Base-by-base conservation (phyloP, 2,329 filamentous ascomycete species). In the Penicillium sp. region DNA sequence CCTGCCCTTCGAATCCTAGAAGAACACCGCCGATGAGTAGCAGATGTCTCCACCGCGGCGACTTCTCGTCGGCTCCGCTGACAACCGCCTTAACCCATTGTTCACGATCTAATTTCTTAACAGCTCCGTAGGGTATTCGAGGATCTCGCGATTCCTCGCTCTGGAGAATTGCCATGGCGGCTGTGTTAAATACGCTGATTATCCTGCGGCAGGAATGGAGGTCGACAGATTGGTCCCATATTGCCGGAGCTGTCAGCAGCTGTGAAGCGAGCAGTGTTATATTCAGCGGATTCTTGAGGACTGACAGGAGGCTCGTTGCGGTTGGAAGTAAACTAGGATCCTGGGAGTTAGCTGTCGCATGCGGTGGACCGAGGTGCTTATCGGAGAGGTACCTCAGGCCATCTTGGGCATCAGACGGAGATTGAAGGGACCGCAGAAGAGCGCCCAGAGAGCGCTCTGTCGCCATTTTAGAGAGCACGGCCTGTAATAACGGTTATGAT, bases 11-110 rank as follows among this genome's bases (percentile, higher is more conserved):
- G 71, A 93, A 89, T 8, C 91, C 92, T 72, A 94, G 85, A 61
- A 97, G 78, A 23, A 96, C 81, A 3, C 92, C 93, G 0, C 89
- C 88, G 8, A 97, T 84, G 5, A 93, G 85, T n/a, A 97, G 81
- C 31, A 93, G 78, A 75, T 97, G 93, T 75, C 92, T 89, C 92
- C 92, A 97, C 71, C 91, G 82, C 19, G 83, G 85, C 76, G 81
- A 89, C 68, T 82, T 83, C 49, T 85, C 86, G 70, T 89, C 85
- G 17, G 87, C 86, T 8, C 86, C 87, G 46, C 81, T 82, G 2
- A 86, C 81, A 2, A 88, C 79, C 1, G 87, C 86, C 65, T 81
- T 83, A 26, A 85, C 78, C 87, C 87, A 89, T 52, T 84, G 84
- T 51, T 86, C 82, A 17, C 82, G 76, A 5, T 81, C 75, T 6